phyloP scores from a whole-genome alignment of 805 yeast species.

The Ogataea polymorpha region DNA sequence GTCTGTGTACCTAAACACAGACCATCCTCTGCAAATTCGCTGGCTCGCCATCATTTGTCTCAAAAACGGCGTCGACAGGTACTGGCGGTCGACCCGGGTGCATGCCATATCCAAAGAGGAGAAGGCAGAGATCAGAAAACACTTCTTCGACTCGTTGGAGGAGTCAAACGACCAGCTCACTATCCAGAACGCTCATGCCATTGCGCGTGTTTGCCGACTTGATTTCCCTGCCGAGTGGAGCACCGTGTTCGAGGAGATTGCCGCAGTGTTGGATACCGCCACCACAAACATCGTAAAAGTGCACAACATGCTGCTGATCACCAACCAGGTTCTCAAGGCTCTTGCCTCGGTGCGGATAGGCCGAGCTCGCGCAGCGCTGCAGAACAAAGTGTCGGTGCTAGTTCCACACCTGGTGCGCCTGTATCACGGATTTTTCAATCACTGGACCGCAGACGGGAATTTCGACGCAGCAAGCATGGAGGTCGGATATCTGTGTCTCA shows the following conservation, averaged over 20 bases:
- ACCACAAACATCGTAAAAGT: constrained; percentile 50
- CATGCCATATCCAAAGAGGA: constrained; percentile 60
- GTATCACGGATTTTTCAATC: constrained; percentile 56
- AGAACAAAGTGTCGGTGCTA: constrained; percentile 62
- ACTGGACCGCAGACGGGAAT: constrained; percentile 49
- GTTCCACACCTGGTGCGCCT: constrained; percentile 57
- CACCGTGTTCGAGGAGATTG: constrained; percentile 62
- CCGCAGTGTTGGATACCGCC: constrained; percentile 42
- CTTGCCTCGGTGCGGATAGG: constrained; percentile 80
- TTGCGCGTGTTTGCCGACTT: constrained; percentile 71
- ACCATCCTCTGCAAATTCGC: constrained; percentile 61
- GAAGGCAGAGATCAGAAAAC: constrained; percentile 56
- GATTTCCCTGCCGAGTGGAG: constrained; percentile 94
- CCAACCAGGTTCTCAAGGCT: constrained; percentile 76
- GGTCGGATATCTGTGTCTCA: constrained; percentile 73
- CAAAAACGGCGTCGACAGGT: constrained; percentile 81
- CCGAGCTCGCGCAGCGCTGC: constrained; percentile 73
- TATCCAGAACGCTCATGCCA: constrained; percentile 81
- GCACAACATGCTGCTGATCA: constrained; percentile 59
- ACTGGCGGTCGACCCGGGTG: constrained; percentile 73
- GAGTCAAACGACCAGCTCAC: constrained; percentile 74
- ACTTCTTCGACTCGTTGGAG: constrained; percentile 53
- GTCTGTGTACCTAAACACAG: constrained; percentile 56
- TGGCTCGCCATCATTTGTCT: constrained; percentile 87
- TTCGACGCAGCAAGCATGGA: constrained; percentile 58